Percentiles rank a stretch among this genome's conserved stretches.
phyloP scores from a whole-genome alignment of 257 asterid genomes.

The Thymus quinquecostatus region DNA sequence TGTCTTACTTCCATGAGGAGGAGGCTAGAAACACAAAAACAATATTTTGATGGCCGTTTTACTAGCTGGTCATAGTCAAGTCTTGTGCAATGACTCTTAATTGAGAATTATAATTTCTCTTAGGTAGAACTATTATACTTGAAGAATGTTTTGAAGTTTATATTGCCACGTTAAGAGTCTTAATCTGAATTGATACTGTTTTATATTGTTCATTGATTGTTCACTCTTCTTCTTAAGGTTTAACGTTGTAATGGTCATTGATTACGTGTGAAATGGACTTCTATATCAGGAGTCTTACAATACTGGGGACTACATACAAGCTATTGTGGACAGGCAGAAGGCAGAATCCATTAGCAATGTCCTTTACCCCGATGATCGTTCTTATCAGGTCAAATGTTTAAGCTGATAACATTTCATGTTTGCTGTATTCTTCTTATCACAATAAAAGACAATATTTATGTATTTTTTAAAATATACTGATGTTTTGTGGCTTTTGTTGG shows the following conservation, averaged over 20 bases:
- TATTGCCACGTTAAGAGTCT: background rate
- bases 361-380: constrained; percentile 58
- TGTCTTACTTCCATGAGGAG: background rate
- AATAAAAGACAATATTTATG: background rate
- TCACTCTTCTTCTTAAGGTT: background rate
- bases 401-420: background rate
- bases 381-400: constrained; percentile 48
- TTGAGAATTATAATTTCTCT: background rate
- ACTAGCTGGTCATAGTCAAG: background rate
- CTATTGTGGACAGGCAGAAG: constrained; percentile 50
- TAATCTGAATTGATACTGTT: background rate
- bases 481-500: background rate
- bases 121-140: background rate
- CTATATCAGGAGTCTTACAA: constrained; percentile 49
- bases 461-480: background rate
- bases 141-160: background rate
- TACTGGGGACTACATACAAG: constrained; percentile 57
- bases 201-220: background rate
- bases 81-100: background rate
- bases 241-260: background rate
- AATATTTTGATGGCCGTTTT: constrained; percentile 5
- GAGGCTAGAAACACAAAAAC: background rate
- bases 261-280: constrained; percentile 8
- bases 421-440: background rate
- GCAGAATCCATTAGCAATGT: constrained; percentile 58